phyloP scores from a whole-genome alignment of 2,329 filamentous ascomycete genomes.

The Fusarium liriodendri region DNA sequence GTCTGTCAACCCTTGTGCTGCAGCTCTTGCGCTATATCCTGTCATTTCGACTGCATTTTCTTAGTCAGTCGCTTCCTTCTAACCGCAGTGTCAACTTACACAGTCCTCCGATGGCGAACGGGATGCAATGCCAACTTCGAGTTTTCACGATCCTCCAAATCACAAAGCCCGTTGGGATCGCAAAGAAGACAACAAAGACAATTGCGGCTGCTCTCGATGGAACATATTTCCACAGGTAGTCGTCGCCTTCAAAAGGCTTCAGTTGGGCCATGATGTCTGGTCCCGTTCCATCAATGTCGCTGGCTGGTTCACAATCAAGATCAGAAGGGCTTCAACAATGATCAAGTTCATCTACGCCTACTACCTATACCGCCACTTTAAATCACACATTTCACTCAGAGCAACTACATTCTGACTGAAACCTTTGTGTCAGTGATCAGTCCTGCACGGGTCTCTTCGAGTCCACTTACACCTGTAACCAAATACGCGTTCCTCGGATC shows the following conservation, averaged over 20 bases:
- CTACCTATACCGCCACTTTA: background rate
- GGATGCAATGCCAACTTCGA: conserved; percentile 48
- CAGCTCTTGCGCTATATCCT: conserved; percentile 52
- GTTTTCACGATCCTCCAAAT: background rate
- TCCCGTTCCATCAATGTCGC: background rate
- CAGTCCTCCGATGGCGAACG: conserved; percentile 59
- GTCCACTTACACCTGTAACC: background rate
- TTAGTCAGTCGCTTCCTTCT: background rate
- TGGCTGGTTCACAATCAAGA: background rate
- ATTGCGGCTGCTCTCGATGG: background rate
- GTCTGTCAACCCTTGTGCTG: conserved; percentile 44
- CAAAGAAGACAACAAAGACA: background rate
- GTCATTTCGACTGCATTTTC: conserved; percentile 46
- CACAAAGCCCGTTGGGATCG: background rate
- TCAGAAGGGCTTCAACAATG: background rate
- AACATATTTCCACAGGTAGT: background rate
- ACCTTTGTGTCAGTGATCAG: background rate
- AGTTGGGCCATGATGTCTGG: background rate
- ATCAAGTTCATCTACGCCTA: background rate
- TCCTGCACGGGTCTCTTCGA: background rate
- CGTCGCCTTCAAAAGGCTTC: background rate
- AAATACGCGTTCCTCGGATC: conserved; percentile 35
- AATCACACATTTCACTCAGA: background rate
- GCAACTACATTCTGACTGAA: background rate
- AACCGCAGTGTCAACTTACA: conserved; percentile 51